Percentiles rank a stretch among this genome's conserved stretches.
These are phyloP conservation scores for Tolypocladium cylindrosporum DNA, from an alignment of 2,329 filamentous ascomycete genomes.

Conservation along the genomic window DNA sequence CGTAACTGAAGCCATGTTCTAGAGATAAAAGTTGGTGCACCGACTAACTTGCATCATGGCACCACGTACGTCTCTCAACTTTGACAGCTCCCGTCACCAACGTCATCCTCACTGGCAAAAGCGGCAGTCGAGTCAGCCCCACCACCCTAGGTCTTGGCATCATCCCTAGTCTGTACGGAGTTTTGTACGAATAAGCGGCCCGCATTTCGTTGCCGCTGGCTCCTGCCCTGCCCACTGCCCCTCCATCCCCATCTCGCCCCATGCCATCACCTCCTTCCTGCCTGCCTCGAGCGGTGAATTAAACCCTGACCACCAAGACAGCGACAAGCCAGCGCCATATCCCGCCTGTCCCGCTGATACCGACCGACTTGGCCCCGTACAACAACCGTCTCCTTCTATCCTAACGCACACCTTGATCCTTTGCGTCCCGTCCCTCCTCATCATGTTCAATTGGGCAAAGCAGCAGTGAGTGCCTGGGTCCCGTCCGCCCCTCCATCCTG, in stretches of 20 bases:
- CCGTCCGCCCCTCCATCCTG: slow-evolving; percentile 4
- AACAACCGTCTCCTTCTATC: not conserved
- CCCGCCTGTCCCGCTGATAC: not conserved
- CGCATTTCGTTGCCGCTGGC: not conserved
- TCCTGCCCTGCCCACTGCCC: not conserved
- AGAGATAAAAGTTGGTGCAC: too few species aligned
- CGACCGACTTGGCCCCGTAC: not conserved
- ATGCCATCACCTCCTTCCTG: not conserved
- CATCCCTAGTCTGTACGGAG: not conserved
- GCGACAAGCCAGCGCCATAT: not conserved
- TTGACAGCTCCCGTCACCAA: too few species aligned
- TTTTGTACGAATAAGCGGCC: not conserved
- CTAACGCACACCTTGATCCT: not conserved
- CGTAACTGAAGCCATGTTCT: too few species aligned
- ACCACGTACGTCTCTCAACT: too few species aligned
- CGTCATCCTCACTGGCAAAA: too few species aligned
- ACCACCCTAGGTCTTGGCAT: not conserved
- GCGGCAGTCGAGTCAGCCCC: not conserved
- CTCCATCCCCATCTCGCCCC: not conserved
- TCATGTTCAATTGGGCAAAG: slow-evolving; percentile 92
- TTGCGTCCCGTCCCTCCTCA: slow-evolving; percentile 14
- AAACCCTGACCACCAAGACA: not conserved
- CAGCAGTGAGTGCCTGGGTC: slow-evolving; percentile 55
- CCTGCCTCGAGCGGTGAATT: not conserved
- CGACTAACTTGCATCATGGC: too few species aligned